Base-by-base conservation (phyloP, 2,329 filamentous ascomycete species). In the Colletotrichum tofieldiae region DNA sequence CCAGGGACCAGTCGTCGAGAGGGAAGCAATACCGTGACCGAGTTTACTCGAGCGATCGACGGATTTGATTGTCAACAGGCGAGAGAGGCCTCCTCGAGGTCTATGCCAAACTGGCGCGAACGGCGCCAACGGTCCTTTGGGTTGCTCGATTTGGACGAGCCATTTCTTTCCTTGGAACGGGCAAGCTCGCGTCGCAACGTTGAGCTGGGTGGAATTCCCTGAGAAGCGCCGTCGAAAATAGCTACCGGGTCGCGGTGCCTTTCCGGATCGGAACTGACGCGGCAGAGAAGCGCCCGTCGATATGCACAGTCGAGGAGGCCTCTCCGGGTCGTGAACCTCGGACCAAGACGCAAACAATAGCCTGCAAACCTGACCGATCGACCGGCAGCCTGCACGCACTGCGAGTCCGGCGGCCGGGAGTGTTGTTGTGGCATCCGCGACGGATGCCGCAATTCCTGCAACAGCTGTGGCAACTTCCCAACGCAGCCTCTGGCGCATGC, bases 361-460 rank as follows among this genome's bases (percentile, higher is more conserved):
- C 51, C 23, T 26, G 23, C 11, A 35, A 35, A 12, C 12, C 18
- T 35, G 18, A 55, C 29, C 29, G 32, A 37, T 35, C 52, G 29
- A 5, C 18, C 9, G 20, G 32, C 18, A 9, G 45, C 11, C 45
- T n/a, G 45, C n/a, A 49, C 14, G n/a, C 23, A 3, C 14, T 45
- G 43, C 43, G 20, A 45, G 18, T 7, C 18, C 18, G 32, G 47
- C n/a, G 37, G 49, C 55, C 32, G 67, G 55, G 18, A 55, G 32
- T 49, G 59, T 37, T 43, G n/a, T 26, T 18, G 45, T 49, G 45
- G 55, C 26, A 54, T 26, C 54, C 29, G 37, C 37, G 20, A 52
- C 49, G 35, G 59, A 67, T 67, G 63, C 67, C 39, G 67, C 67
- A 61, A 71, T 67, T 54, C 20, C 47, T 67, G 67, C 63, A 71